These are phyloP conservation scores for Entrophospora sp. DNA, from an alignment of 192 early-diverging fungal genomes.

Conservation along the genomic window DNA sequence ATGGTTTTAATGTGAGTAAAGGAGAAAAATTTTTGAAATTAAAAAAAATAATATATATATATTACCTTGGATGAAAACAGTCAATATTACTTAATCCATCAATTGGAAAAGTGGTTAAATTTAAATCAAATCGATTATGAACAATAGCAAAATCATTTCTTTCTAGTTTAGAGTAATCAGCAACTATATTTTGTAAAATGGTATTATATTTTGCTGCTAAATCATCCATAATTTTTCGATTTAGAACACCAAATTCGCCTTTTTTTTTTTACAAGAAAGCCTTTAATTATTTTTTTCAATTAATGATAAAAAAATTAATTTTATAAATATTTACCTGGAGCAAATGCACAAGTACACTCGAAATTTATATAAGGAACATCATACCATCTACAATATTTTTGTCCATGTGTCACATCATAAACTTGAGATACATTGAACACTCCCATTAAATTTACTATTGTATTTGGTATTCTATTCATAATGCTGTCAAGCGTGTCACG, in stretches of 20 bases:
- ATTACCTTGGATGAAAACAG: conserved; percentile 49
- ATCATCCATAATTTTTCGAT: conserved; percentile 35
- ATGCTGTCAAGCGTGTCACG: conserved; percentile 26
- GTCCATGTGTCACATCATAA: conserved; percentile 16
- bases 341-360: conserved; percentile 10
- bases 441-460: conserved; percentile 37
- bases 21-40: neutral
- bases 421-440: conserved; percentile 29
- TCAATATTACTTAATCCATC: conserved; percentile 41
- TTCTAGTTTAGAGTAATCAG: conserved; percentile 22
- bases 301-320: conserved; percentile 22
- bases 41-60: neutral
- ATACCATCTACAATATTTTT: conserved; percentile 19
- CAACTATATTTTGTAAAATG: conserved; percentile 28
- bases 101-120: conserved; percentile 32
- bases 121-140: conserved; percentile 32
- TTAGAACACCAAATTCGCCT: conserved; percentile 25
- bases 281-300: too few relatives aligned
- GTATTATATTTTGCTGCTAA: conserved; percentile 35
- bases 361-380: neutral
- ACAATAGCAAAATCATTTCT: conserved; percentile 37
- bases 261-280: too few relatives aligned
- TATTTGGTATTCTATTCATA: conserved; percentile 29
- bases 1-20: conserved; percentile 8
- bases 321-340: conserved; percentile 12